These are phyloP conservation scores for Nothophoma quercina DNA, from an alignment of 2,329 filamentous ascomycete species.

Conservation along the genomic window DNA sequence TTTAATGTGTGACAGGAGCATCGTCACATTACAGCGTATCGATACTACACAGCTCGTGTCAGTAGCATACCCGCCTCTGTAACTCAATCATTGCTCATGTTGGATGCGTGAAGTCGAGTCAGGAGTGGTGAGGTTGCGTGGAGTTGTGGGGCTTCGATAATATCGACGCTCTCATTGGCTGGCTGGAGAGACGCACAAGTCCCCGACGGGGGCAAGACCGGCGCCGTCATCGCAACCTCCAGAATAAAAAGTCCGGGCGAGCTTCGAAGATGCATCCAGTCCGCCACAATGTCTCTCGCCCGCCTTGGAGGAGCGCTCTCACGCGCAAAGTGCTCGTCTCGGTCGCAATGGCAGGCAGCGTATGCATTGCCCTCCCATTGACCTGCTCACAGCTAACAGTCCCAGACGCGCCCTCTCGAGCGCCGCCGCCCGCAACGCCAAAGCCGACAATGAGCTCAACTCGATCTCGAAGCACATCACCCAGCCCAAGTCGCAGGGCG, in stretches of 20 bases:
- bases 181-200: constrained; percentile 22
- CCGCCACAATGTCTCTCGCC: constrained; percentile 45
- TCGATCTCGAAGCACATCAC: constrained; percentile 85
- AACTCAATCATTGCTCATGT: neutral
- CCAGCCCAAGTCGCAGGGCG: constrained; percentile 96
- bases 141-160: neutral
- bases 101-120: neutral
- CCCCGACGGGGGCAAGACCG: constrained; percentile 22
- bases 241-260: constrained; percentile 37
- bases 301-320: constrained; percentile 44
- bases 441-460: constrained; percentile 63
- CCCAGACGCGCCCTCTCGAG: constrained; percentile 46
- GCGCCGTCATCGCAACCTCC: neutral
- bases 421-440: constrained; percentile 39
- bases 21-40: too few species aligned
- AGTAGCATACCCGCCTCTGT: neutral
- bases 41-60: too few species aligned
- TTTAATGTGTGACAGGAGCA: too few species aligned
- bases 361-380: constrained; percentile 22
- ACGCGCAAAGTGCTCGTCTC: constrained; percentile 41
- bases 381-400: neutral
- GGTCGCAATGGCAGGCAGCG: constrained; percentile 45
- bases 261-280: constrained; percentile 25
- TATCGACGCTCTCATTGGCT: constrained; percentile 30
- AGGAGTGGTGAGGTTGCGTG: neutral